Evolutionary conservation across 257 asterid genomes (phyloP).

Genomic region (Penstemon barbatus): DNA sequence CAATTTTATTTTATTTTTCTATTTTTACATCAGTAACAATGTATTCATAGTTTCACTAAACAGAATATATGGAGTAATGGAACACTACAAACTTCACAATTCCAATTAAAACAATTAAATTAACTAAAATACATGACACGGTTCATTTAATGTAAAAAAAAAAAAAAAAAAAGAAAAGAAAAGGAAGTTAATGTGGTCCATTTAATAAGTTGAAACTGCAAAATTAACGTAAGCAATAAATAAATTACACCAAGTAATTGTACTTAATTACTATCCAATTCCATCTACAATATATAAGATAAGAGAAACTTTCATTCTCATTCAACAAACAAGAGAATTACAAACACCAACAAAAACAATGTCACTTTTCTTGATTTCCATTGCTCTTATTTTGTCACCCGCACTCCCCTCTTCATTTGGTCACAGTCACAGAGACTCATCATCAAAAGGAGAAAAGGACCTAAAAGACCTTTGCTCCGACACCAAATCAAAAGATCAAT

Average conservation of each 20-base stretch:
- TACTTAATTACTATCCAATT: background rate
- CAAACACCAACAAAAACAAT: background rate
- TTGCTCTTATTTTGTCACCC: constrained; percentile 8
- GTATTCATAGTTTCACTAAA: too few relatives aligned
- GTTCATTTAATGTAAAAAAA: too few relatives aligned
- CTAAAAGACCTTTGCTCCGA: constrained; percentile 28
- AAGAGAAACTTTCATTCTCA: background rate
- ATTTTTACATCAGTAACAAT: too few relatives aligned
- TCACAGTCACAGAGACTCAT: background rate
- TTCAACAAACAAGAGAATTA: background rate
- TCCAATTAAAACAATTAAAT: too few relatives aligned
- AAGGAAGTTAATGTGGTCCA: background rate
- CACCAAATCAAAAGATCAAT: constrained; percentile 9
- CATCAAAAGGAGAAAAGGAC: background rate
- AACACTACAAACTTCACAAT: too few relatives aligned
- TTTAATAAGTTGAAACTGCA: constrained; percentile 15
- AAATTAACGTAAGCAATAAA: constrained; percentile 15
- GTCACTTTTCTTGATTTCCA: background rate
- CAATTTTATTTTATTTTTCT: too few relatives aligned
- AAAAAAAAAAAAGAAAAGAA: too few relatives aligned
- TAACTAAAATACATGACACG: too few relatives aligned
- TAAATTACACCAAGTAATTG: background rate
- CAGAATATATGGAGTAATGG: too few relatives aligned
- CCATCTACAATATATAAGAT: constrained; percentile 27
- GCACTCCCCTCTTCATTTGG: constrained; percentile 17